Evolutionary conservation across 768 basidiomycete genomes (phyloP).

Genomic region (Boletus tomentosulus): DNA sequence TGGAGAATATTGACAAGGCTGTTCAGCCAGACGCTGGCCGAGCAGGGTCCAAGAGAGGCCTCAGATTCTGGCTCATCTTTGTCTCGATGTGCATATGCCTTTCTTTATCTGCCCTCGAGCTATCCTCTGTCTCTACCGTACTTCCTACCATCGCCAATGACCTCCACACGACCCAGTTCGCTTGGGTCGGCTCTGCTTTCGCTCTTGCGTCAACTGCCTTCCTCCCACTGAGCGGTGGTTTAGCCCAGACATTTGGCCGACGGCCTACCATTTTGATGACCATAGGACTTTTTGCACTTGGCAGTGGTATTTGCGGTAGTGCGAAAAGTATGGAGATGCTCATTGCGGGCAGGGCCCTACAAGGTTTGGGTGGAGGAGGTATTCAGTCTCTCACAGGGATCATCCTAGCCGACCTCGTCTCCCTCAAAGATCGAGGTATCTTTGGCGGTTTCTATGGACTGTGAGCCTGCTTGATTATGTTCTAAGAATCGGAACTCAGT

Average conservation of each 20-base stretch:
- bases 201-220: slow-evolving; percentile 35
- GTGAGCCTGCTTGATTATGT: slow-evolving; percentile 1
- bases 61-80: slow-evolving; percentile 27
- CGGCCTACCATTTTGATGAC: slow-evolving; percentile 20
- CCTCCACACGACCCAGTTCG: slow-evolving; percentile 24
- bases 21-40: no score
- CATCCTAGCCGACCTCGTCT: slow-evolving; percentile 39
- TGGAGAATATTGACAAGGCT: no score
- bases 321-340: slow-evolving; percentile 18
- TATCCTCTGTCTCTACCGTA: slow-evolving; percentile 26
- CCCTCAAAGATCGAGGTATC: slow-evolving; percentile 37
- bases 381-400: slow-evolving; percentile 35
- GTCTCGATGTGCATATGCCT: slow-evolving; percentile 21
- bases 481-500: no score
- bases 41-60: slow-evolving; percentile 11
- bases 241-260: slow-evolving; percentile 31
- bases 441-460: slow-evolving; percentile 28
- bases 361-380: slow-evolving; percentile 36
- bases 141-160: slow-evolving; percentile 33
- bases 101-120: slow-evolving; percentile 26
- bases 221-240: slow-evolving; percentile 33
- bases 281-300: slow-evolving; percentile 29
- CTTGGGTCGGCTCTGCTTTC: slow-evolving; percentile 37
- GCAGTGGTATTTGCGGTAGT: slow-evolving; percentile 34
- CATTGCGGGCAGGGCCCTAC: slow-evolving; percentile 25